A percentile compares a stretch with the other conserved stretches of the same genome.
phyloP scores from a whole-genome alignment of 1,284 basidiomycete genomes.

The Tranzscheliella williamsii region DNA sequence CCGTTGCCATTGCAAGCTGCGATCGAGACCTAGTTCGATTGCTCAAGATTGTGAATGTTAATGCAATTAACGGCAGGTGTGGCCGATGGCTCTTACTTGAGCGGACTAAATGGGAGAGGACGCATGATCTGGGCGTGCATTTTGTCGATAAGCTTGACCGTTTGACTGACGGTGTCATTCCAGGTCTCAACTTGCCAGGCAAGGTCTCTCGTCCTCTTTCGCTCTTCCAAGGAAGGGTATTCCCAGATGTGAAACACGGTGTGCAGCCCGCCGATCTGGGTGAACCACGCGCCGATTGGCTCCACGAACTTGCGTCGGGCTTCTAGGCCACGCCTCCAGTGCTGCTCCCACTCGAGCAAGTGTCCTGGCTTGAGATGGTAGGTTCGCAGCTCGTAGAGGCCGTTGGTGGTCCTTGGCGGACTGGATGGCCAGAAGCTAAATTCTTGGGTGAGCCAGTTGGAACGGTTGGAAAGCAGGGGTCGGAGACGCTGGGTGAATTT shows the following conservation, averaged over 20 bases:
- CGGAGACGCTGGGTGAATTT: conserved; percentile 21
- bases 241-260: conserved; percentile 59
- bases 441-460: conserved; percentile 57
- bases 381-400: conserved; percentile 53
- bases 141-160: conserved; percentile 56
- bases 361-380: conserved; percentile 57
- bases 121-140: conserved; percentile 60
- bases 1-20: too few species aligned
- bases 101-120: conserved; percentile 43
- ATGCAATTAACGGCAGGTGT: not conserved
- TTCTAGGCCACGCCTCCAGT: conserved; percentile 58
- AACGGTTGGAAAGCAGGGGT: conserved; percentile 38
- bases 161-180: conserved; percentile 57
- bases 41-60: not conserved
- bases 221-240: conserved; percentile 52
- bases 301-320: conserved; percentile 54
- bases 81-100: conserved; percentile 13
- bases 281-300: conserved; percentile 58
- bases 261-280: conserved; percentile 55
- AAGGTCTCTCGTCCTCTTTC: conserved; percentile 54
- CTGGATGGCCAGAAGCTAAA: conserved; percentile 57
- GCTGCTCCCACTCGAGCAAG: conserved; percentile 56
- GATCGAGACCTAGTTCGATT: too few species aligned
- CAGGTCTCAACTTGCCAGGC: conserved; percentile 60
- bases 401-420: conserved; percentile 27